Conservation (phyloP, 2,329 filamentous ascomycete species). For the Colletotrichum lentis region DNA sequence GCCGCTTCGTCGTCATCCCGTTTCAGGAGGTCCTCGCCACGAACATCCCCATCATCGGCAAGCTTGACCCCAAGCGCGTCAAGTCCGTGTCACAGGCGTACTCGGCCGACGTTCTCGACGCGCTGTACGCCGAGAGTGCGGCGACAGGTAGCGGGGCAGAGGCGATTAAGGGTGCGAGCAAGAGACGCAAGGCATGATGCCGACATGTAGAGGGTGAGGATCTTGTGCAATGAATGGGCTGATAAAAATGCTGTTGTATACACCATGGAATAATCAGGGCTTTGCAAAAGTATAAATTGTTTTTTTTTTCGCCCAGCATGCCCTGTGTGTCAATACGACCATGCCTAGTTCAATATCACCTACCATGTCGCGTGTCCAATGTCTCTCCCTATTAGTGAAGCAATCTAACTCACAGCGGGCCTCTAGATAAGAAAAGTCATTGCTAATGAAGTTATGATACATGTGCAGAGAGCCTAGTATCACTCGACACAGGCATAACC, state of each 20-base stretch:
- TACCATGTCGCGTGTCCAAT: not conserved
- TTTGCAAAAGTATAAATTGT: not conserved
- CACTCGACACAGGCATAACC: not conserved
- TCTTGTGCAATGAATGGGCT: not conserved
- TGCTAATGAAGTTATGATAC: not conserved
- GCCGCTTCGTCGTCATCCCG: slow-evolving; percentile 75
- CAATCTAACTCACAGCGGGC: too few relatives aligned
- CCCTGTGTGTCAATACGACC: not conserved
- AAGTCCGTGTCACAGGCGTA: slow-evolving; percentile 47
- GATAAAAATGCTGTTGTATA: not conserved
- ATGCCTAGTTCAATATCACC: not conserved
- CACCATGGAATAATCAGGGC: not conserved
- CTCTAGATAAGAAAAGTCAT: too few relatives aligned
- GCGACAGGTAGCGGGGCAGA: slow-evolving; percentile 46
- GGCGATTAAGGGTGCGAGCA: slow-evolving; percentile 53
- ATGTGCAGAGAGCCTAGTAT: not conserved
- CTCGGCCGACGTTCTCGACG: slow-evolving; percentile 59
- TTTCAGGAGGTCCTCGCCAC: slow-evolving; percentile 81
- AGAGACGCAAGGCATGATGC: slow-evolving; percentile 56
- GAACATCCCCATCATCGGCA: slow-evolving; percentile 71
- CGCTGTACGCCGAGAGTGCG: slow-evolving; percentile 49
- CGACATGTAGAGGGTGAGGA: not conserved
- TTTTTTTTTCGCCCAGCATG: not conserved
- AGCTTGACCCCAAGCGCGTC: slow-evolving; percentile 69
- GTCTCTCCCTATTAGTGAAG: not conserved